Percentiles rank a stretch among this genome's conserved stretches.
Evolutionary conservation across 352 stramenopile genomes (phyloP).

Genomic region (Phytophthora pseudosyringae): DNA sequence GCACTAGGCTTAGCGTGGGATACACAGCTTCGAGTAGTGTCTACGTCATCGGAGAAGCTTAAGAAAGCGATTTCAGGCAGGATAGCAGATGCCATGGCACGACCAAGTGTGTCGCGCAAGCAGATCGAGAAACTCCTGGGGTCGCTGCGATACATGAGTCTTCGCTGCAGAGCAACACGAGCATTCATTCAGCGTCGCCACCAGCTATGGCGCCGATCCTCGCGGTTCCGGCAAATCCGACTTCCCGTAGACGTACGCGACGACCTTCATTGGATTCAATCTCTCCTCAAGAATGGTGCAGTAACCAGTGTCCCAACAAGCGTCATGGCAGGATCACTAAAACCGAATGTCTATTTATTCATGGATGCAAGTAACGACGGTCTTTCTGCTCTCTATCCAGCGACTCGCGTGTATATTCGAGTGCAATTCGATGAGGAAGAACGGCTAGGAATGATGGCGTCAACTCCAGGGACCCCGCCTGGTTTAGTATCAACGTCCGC

Average conservation of each 20-base stretch:
- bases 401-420: slow-evolving; percentile 8
- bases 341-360: slow-evolving; percentile 3
- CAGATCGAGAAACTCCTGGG: slow-evolving; percentile 31
- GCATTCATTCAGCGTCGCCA: slow-evolving; percentile 25
- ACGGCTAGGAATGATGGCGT: neutral
- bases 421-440: slow-evolving; percentile 13
- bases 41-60: slow-evolving; percentile 24
- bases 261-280: slow-evolving; percentile 10
- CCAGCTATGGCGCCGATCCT: neutral
- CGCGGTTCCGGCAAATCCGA: neutral
- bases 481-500: slow-evolving; percentile 17
- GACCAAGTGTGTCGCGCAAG: neutral
- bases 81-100: neutral
- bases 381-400: slow-evolving; percentile 7
- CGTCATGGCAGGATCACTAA: neutral
- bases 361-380: slow-evolving; percentile 13
- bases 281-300: neutral
- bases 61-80: slow-evolving; percentile 11
- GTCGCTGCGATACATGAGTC: slow-evolving; percentile 28
- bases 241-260: neutral
- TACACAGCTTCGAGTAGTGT: neutral
- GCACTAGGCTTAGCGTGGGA: slow-evolving; percentile 23
- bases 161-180: slow-evolving; percentile 20
- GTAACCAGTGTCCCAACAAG: slow-evolving; percentile 1
- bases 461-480: neutral